phyloP scores from a whole-genome alignment of 345 rosid genomes.

The Combretum micranthum region DNA sequence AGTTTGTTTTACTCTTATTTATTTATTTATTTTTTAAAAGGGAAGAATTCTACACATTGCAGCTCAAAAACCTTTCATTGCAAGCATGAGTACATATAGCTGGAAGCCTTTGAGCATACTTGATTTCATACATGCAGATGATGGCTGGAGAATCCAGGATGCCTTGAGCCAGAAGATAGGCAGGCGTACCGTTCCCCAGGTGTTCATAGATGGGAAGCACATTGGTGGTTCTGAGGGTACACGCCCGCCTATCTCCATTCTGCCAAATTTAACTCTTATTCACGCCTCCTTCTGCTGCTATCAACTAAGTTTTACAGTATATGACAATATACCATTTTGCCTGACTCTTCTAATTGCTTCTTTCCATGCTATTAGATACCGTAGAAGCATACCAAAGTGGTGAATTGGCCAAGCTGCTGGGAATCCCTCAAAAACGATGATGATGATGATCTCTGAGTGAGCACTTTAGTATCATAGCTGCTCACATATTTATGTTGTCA shows the following conservation, averaged over 20 bases:
- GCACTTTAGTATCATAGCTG: too few relatives aligned
- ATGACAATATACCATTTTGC: neutral
- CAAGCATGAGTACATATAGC: neutral
- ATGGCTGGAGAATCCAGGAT: conserved; percentile 62
- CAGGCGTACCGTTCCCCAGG: conserved; percentile 88
- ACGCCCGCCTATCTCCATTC: neutral
- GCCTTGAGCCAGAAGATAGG: conserved; percentile 56
- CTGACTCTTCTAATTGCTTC: conserved; percentile 2
- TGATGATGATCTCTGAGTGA: conserved; percentile 4
- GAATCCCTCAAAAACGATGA: conserved; percentile 23
- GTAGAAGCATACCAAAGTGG: conserved; percentile 68
- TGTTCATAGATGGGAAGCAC: conserved; percentile 77
- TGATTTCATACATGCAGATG: conserved; percentile 32
- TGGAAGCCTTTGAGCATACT: neutral
- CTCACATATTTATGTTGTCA: too few relatives aligned
- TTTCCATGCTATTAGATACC: conserved; percentile 48
- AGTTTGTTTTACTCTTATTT: too few relatives aligned
- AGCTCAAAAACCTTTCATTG: neutral
- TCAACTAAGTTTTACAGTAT: neutral
- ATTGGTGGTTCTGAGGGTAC: conserved; percentile 96
- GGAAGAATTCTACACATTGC: neutral
- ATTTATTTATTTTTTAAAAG: too few relatives aligned
- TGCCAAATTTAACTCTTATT: neutral
- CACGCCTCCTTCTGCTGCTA: too few relatives aligned
- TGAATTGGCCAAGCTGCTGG: conserved; percentile 60